Percentiles rank a stretch among this genome's conserved stretches.
Evolutionary conservation across 495 filamentous ascomycete species (phyloP).

Genomic region (Penicillium manginii): DNA sequence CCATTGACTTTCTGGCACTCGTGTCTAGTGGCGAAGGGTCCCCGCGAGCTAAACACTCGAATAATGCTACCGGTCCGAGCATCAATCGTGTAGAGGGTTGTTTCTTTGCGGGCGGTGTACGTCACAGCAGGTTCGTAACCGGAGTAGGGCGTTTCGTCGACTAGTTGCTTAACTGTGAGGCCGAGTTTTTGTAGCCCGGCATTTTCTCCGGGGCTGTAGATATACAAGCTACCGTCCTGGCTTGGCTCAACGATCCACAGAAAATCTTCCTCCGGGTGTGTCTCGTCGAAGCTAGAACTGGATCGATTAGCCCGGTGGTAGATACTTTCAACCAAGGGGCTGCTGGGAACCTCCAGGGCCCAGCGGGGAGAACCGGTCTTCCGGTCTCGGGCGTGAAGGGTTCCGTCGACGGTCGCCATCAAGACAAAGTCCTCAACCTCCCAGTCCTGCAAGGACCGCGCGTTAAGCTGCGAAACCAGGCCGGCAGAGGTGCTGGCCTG

Average conservation of each 20-base stretch:
- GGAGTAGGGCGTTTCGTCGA: constrained; percentile 68
- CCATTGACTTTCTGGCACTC: constrained; percentile 60
- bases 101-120: constrained; percentile 82
- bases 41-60: constrained; percentile 63
- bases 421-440: constrained; percentile 99
- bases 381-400: constrained; percentile 89
- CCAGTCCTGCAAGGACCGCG: constrained; percentile 97
- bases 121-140: constrained; percentile 70
- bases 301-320: constrained; percentile 78
- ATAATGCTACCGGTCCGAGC: constrained; percentile 77
- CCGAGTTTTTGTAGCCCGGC: constrained; percentile 66
- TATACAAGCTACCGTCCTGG: constrained; percentile 84
- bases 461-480: constrained; percentile 78
- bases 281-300: constrained; percentile 56
- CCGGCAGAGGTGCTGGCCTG: constrained; percentile 67
- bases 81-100: constrained; percentile 79
- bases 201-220: constrained; percentile 70
- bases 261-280: constrained; percentile 73
- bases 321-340: constrained; percentile 86
- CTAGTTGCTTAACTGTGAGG: constrained; percentile 79
- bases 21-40: constrained; percentile 51
- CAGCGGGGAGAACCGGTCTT: constrained; percentile 81
- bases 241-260: constrained; percentile 98
- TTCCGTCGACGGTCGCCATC: constrained; percentile 98
- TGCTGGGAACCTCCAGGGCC: constrained; percentile 75